These are phyloP conservation scores for Gymnopus androsaceus DNA, from an alignment of 1,284 basidiomycete species.

Conservation along the genomic window DNA sequence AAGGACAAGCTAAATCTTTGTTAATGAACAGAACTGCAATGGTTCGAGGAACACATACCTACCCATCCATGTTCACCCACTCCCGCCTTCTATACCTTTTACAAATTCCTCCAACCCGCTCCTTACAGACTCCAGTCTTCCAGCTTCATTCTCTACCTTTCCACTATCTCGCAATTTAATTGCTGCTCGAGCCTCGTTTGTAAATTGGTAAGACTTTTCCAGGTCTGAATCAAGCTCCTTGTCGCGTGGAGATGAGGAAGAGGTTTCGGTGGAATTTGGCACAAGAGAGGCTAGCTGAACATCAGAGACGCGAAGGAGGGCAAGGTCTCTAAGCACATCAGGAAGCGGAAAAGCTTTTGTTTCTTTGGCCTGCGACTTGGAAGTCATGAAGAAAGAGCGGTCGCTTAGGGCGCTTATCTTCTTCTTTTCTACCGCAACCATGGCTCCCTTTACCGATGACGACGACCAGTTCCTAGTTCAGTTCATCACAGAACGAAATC, in stretches of 20 bases:
- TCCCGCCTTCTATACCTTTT: conserved; percentile 37
- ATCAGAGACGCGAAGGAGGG: conserved; percentile 63
- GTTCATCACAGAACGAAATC: conserved; percentile 1
- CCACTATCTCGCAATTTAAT: conserved; percentile 56
- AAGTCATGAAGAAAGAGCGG: conserved; percentile 27
- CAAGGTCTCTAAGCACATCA: conserved; percentile 70
- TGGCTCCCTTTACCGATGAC: background rate
- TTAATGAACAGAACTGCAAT: background rate
- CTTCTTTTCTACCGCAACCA: background rate
- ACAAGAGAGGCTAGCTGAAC: conserved; percentile 48
- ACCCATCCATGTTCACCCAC: background rate
- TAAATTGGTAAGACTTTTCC: conserved; percentile 55
- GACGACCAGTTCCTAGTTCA: background rate
- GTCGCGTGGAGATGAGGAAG: conserved; percentile 15
- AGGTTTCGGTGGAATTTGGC: conserved; percentile 17
- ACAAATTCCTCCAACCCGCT: conserved; percentile 52
- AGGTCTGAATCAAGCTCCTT: conserved; percentile 41
- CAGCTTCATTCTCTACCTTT: conserved; percentile 51
- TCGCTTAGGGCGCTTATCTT: background rate
- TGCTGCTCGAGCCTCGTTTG: conserved; percentile 51
- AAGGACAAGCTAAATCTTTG: background rate
- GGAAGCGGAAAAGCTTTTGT: conserved; percentile 56
- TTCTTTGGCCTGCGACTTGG: conserved; percentile 35
- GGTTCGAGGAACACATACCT: background rate
- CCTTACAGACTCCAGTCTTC: conserved; percentile 52